Base-by-base conservation (phyloP, 208 protist genomes). In the Crithidia expoeki region DNA sequence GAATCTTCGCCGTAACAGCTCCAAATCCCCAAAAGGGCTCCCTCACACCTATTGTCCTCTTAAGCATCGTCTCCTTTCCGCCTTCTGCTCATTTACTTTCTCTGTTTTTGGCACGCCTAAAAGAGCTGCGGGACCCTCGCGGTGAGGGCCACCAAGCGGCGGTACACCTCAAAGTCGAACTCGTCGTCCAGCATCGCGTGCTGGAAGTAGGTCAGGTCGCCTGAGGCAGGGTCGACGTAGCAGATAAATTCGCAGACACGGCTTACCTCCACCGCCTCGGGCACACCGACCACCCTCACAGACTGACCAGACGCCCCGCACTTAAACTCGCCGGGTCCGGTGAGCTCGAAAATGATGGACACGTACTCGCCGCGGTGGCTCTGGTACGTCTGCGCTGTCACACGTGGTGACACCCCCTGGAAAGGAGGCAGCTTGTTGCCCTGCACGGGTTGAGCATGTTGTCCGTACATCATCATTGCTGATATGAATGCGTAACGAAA, bases 241-340 rank as follows among this genome's bases (percentile, higher is more conserved):
- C 89, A 93, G 44, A 95, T 87, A 72, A 97, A 94, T 79, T 97
- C 93, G 74, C 86, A 93, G 50, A 97, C 83, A n/a, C 86, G 86
- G 42, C 87, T 92, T 59, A 97, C 88, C 67, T 97, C 90, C 5
- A 82, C 78, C 28, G 64, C 80, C 33, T 80, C 77, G 3, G 88
- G 88, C 4, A 97, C 81, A 16, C 82, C 80, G 27, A 86, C 76
- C 9, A 97, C 79, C 60, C 78, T 77, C 21, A 97, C 76, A 0
- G 74, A 47, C 62, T 92, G 69, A 14, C 81, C 81, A 0, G 89
- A 95, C 5, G 76, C 87, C 23, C 88, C 84, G 52, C 90, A 95
- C 36, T 68, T 68, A 49, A 91, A 88, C 72, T 92, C 85, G n/a
- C 86, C 77, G 0, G 81, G 84, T n/a, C 85, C 90, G 17, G 80